Base-by-base conservation (phyloP, 768 basidiomycete genomes). In the Kondoa malvinella region DNA sequence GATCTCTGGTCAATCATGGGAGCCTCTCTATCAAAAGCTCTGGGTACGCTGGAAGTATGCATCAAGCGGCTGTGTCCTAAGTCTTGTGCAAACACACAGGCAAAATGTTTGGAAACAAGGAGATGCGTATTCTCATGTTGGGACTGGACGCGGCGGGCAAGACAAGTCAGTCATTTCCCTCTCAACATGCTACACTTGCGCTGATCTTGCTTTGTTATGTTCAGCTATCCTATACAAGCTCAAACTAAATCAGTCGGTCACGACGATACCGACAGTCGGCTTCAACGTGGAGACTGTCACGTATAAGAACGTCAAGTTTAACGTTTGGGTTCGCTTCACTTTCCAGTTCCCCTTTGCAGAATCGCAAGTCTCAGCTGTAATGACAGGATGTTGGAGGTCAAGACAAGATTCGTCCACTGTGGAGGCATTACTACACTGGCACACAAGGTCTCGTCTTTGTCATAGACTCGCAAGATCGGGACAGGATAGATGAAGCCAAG, bases 251-350 rank as follows among this genome's bases (percentile, higher is more conserved):
- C 92, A 97, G 79, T 92, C 89, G 63, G 94, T 97, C 68, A 97
- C 94, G 26, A 97, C 94, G 26, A 96, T 97, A 76, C 94, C 94
- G 69, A 97, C 94, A 68, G 90, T 90, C 76, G 94, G 94, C 27
- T 97, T 97, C 84, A 97, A 97, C 75, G 94, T 97, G 69, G 94
- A 97, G 79, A 97, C 94, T 2, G 94, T 97, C 65, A 95, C 92
- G 60, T 97, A 97, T 80, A 95, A 95, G 83, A 96, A 97, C 70
- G 92, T 80, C 34, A 80, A 80, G 73, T 80, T 80, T 75, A 80
- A 79, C 67, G 79, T 80, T 57, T 80, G 78, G 79, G 77, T 76
- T 12, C 66, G 74, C 68, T 70, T 21, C 62, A 64, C 25, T 68
- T 15, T 31, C 60, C 34, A 25, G 17, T n/a, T 27, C 25, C 1